phyloP scores from a whole-genome alignment of 768 basidiomycete species.

The Calocera viscosa region DNA sequence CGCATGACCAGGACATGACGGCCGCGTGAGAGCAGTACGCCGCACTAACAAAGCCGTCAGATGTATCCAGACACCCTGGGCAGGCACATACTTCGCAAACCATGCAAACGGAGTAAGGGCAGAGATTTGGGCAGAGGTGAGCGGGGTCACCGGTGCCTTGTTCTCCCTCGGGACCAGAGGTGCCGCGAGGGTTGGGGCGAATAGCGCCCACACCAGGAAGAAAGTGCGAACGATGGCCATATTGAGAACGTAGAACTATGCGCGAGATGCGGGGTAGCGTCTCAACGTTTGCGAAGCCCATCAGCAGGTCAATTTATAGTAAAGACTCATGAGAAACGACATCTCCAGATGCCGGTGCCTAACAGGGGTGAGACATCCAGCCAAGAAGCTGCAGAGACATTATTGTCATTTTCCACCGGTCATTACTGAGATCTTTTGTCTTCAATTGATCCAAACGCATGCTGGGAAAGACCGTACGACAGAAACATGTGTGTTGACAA shows the following conservation, averaged over 20 bases:
- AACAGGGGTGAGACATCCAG: neutral
- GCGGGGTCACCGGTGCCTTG: neutral
- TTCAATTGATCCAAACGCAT: neutral
- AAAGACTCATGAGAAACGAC: neutral
- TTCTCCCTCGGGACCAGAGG: conserved; percentile 5
- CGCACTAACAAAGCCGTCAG: neutral
- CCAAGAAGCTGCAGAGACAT: neutral
- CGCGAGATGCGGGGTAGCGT: neutral
- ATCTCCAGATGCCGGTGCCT: neutral
- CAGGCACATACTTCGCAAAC: neutral
- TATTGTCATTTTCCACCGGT: neutral
- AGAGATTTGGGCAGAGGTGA: neutral
- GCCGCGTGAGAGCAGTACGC: neutral
- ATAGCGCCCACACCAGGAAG: neutral
- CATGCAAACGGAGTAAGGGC: neutral
- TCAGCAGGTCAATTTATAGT: neutral
- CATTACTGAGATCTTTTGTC: neutral
- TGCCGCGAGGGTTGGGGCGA: neutral
- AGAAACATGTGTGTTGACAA: neutral
- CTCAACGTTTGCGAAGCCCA: neutral
- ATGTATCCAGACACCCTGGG: neutral
- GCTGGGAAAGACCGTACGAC: neutral
- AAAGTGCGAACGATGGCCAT: neutral
- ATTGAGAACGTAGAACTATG: neutral
- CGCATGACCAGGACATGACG: neutral